Percentiles rank a stretch among this genome's conserved stretches.
Evolutionary conservation across 371 early-diverging fungal genomes (phyloP).

Genomic region (Mortierella sp.): DNA sequence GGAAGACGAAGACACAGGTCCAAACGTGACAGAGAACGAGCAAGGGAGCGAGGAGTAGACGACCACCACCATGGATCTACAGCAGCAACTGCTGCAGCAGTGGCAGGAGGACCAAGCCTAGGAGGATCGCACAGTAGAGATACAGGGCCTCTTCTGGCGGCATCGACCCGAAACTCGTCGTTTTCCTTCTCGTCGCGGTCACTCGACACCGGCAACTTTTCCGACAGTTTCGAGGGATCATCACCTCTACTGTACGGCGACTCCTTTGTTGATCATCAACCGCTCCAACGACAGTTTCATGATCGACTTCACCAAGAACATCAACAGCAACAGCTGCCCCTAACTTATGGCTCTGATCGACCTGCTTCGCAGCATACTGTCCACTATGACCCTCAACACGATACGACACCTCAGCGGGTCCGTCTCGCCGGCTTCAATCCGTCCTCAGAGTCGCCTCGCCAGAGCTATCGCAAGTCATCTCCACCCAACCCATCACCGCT

Average conservation of each 20-base stretch:
- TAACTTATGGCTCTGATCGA: not conserved
- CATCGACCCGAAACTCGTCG: slow-evolving; percentile 32
- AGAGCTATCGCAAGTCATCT: slow-evolving; percentile 1
- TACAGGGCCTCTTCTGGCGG: slow-evolving; percentile 18
- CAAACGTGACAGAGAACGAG: slow-evolving; percentile 10
- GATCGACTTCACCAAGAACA: slow-evolving; percentile 16
- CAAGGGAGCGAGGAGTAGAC: not conserved
- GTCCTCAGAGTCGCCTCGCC: not conserved
- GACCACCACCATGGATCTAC: not conserved
- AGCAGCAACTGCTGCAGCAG: not conserved
- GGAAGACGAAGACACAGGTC: slow-evolving; percentile 9
- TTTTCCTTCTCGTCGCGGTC: slow-evolving; percentile 38
- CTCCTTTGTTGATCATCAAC: slow-evolving; percentile 55
- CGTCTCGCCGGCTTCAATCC: not conserved
- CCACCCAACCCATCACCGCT: slow-evolving; percentile 18
- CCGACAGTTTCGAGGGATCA: slow-evolving; percentile 39
- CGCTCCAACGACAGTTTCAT: slow-evolving; percentile 41
- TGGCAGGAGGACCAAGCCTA: not conserved
- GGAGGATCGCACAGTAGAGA: slow-evolving; percentile 6
- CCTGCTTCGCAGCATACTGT: slow-evolving; percentile 8
- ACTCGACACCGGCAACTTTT: slow-evolving; percentile 32
- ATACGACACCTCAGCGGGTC: not conserved
- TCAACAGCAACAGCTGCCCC: not conserved
- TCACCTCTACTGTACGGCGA: slow-evolving; percentile 36
- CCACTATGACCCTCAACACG: not conserved